These are phyloP conservation scores for Bryoerythrophyllum caledonicum DNA, from an alignment of 225 moss, liverwort and hornwort genomes.

Conservation along the genomic window DNA sequence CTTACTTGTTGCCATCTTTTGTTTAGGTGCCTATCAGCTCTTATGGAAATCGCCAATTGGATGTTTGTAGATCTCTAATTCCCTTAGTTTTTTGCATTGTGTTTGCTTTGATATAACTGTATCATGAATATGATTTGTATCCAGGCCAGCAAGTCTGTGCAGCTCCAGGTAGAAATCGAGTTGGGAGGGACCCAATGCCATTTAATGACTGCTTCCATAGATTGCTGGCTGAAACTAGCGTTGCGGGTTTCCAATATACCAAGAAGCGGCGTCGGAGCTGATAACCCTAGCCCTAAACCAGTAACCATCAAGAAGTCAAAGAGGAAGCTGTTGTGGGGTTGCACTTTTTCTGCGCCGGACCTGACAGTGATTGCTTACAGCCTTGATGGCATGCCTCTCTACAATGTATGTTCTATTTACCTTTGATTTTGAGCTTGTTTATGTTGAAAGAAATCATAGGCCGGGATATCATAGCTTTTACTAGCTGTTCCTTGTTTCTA, in stretches of 20 bases:
- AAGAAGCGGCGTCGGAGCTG: conserved; percentile 32
- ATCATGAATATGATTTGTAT: conserved; percentile 21
- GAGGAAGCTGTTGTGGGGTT: conserved; percentile 77
- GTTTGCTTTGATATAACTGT: conserved; percentile 13
- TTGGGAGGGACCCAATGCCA: conserved; percentile 85
- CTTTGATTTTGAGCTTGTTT: conserved; percentile 18
- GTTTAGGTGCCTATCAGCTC: background rate
- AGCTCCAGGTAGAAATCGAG: conserved; percentile 74
- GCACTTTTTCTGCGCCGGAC: conserved; percentile 88
- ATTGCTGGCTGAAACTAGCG: conserved; percentile 79
- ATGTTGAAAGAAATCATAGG: conserved; percentile 6
- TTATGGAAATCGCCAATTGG: conserved; percentile 1
- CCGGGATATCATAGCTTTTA: background rate
- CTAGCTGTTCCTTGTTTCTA: conserved; percentile 15
- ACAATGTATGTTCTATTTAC: conserved; percentile 42
- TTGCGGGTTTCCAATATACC: conserved; percentile 58
- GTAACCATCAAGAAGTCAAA: conserved; percentile 49
- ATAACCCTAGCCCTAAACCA: conserved; percentile 25
- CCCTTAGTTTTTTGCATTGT: background rate
- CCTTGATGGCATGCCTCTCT: conserved; percentile 65
- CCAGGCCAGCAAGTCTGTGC: conserved; percentile 56
- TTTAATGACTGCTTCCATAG: conserved; percentile 66
- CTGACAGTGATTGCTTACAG: conserved; percentile 69
- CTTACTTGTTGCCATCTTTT: conserved; percentile 2
- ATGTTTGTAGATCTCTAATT: background rate